A percentile compares a stretch with the other conserved stretches of the same genome.
Evolutionary conservation across 2,329 filamentous ascomycete genomes (phyloP).

Genomic region (Neofusicoccum parvum): DNA sequence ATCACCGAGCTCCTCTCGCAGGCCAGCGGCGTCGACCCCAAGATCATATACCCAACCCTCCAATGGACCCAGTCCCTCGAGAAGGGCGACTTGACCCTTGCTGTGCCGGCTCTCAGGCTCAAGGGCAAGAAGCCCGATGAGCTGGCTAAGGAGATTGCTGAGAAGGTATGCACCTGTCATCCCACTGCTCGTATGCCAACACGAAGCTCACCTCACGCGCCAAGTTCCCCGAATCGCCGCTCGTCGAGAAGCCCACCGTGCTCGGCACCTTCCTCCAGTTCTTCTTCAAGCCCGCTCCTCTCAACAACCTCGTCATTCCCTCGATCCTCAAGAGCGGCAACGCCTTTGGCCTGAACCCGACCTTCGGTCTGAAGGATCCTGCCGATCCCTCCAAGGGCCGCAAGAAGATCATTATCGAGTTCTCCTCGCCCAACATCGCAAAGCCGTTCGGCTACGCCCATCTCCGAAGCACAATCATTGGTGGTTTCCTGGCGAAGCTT

Average conservation of each 20-base stretch:
- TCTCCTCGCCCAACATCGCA: constrained; percentile 83
- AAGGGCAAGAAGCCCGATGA: constrained; percentile 65
- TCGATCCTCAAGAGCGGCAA: constrained; percentile 64
- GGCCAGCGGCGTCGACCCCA: constrained; percentile 69
- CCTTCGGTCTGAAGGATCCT: constrained; percentile 62
- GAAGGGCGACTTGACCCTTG: constrained; percentile 79
- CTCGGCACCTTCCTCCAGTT: constrained; percentile 74
- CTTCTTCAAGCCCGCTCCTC: constrained; percentile 72
- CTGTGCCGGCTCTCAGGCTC: constrained; percentile 76
- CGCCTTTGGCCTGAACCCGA: constrained; percentile 65
- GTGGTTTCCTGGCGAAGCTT: constrained; percentile 70
- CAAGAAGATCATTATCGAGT: constrained; percentile 76
- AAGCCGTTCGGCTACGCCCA: constrained; percentile 80
- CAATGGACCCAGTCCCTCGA: constrained; percentile 79
- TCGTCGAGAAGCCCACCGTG: constrained; percentile 70
- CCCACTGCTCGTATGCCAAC: neutral
- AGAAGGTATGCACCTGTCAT: constrained; percentile 38
- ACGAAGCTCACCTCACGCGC: neutral
- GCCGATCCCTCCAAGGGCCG: constrained; percentile 61
- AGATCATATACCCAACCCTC: constrained; percentile 73
- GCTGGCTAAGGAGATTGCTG: constrained; percentile 57
- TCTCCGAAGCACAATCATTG: constrained; percentile 75
- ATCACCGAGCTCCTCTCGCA: constrained; percentile 69
- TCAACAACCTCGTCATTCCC: constrained; percentile 68
- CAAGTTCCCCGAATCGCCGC: constrained; percentile 72